phyloP scores from a whole-genome alignment of 345 rosid genomes.

The Brassica rapa region DNA sequence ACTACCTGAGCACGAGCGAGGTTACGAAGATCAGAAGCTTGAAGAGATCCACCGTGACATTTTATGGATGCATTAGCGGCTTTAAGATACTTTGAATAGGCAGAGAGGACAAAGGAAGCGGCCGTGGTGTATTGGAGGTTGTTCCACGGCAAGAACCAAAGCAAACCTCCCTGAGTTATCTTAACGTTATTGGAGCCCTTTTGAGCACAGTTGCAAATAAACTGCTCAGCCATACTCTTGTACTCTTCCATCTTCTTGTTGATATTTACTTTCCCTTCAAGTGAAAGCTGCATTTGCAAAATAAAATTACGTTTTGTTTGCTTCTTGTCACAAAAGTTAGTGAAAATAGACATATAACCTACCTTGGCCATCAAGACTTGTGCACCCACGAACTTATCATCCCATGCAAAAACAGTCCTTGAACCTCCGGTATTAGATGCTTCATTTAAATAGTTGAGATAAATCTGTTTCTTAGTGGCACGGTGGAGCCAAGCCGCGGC shows the following conservation, averaged over 20 bases:
- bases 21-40: constrained; percentile 34
- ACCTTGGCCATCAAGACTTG: constrained; percentile 92
- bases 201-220: constrained; percentile 81
- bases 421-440: constrained; percentile 65
- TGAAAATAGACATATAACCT: not conserved
- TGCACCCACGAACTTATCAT: constrained; percentile 86
- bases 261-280: constrained; percentile 43
- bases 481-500: constrained; percentile 93
- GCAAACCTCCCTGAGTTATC: constrained; percentile 60
- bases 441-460: constrained; percentile 62
- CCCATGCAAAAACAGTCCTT: constrained; percentile 79
- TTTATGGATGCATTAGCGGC: constrained; percentile 38
- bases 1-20: constrained; percentile 29
- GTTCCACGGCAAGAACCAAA: constrained; percentile 51
- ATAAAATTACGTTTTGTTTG: not conserved
- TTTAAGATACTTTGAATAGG: constrained; percentile 48
- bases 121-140: constrained; percentile 59
- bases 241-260: constrained; percentile 48
- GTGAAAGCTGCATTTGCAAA: constrained; percentile 58
- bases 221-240: constrained; percentile 86
- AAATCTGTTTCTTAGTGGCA: constrained; percentile 65
- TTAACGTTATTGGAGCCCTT: constrained; percentile 56
- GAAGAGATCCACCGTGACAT: constrained; percentile 43
- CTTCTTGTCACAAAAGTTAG: not conserved
- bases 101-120: constrained; percentile 45